Base-by-base conservation (phyloP, 176 grass and related monocot species). In the Zoysia pacifica region DNA sequence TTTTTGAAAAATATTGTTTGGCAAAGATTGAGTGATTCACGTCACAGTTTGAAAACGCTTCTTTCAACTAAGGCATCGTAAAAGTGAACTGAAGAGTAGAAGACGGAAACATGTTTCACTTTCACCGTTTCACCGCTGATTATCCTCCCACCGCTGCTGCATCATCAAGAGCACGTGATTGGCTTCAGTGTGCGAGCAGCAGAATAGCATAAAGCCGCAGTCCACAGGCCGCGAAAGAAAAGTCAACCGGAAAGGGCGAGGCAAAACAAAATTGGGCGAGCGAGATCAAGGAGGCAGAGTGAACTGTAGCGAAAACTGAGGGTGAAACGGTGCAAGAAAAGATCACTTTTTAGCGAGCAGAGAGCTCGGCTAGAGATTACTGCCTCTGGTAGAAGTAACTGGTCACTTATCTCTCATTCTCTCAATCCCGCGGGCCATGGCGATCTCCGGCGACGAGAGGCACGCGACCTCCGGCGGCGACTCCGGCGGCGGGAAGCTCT, bases 401-500 rank as follows among this genome's bases (percentile, higher is more conserved):
- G 50, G 49, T 71, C 81, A 68, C 71, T 88, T 87, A 28, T 28
- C 28, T 28, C 28, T 28, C 28, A 28, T 28, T 28, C 28, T 28
- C 28, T 28, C 28, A 28, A 28, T 28, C 59, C 49, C 51, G 16
- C 45, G 6, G 7, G 65, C 13, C 58, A 97, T 94, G 94, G 94
- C 87, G 87, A 90, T 97, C 65, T 82, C 94, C 46, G 75, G 82
- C 72, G 87, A 94, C 36, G 90, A 84, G 70, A 88, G 89, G 82
- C 62, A 84, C 40, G 83, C 81, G 1, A 35, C 86, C 46, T 39
- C 59, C 54, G 73, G 79, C 56, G 83, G 82, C 73, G 85, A 72
- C 77, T 63, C 82, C 59, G 56, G 65, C 53, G 59, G 73, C 1
- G 92, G 96, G 36, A 99, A 93, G 81, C 83, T 90, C n/a, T 99